Evolutionary conservation across 108 stramenopile genomes (phyloP), one percentile per base, ranked within the genome.

Genomic region (Cyclotella sp.): DNA sequence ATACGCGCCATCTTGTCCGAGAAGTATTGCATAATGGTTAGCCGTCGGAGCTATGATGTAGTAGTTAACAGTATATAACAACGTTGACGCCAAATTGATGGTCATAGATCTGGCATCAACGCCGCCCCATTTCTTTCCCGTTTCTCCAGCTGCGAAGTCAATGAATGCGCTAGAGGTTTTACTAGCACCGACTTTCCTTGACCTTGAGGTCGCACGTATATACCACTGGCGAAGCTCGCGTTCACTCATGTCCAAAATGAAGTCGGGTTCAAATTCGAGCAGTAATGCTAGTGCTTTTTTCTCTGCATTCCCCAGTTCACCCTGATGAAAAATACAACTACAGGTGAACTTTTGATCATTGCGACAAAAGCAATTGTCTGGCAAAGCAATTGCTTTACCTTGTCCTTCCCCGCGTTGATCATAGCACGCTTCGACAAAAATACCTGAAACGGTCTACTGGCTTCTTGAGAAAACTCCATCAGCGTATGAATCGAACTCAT

Each of bases 41-140:
- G 90, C 84, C 12, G 89, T 90, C 27, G 93, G 84, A 67, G 85
- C 85, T 42, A 88, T 75, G 51, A 90, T 84, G 68, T 88, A 91
- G 68, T 90, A 94, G 73, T 94, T 94, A 42, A 89, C 81, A 8
- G 87, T 91, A 77, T 91, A 91, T 42, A 91, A 61, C 16, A 89
- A 40, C 22, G 82, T 86, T 10, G 88, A 89, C 44, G 86, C 15
- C 47, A 91, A 75, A 63, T 91, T 91, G 62, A 91, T 78, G 39
- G 76, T 69, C 83, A 90, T 73, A 30, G 82, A 81, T 3, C 59
- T 26, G 19, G 42, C 52, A 73, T 86, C 75, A 15, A 84, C 77
- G 40, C 89, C 89, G 57, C 88, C 88, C 88, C 88, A 89, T 41
- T 65, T 28, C 46, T 74, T 70, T 9, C 55, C 51, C 21, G 61